These are phyloP conservation scores for Calonectria crousiana DNA, from an alignment of 2,329 filamentous ascomycete species.

Conservation along the genomic window DNA sequence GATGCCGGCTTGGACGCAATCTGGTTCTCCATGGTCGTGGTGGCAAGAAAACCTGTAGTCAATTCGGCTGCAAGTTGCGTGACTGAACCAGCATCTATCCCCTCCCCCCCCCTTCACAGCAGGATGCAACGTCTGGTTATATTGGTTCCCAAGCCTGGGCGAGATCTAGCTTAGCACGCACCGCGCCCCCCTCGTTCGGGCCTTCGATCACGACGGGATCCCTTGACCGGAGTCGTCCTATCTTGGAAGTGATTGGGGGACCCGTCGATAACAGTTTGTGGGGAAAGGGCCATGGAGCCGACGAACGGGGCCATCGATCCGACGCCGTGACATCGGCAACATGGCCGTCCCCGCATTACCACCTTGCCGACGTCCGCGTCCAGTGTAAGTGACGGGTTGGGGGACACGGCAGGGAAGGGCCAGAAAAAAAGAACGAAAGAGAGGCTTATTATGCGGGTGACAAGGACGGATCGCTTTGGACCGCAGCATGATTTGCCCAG, in stretches of 20 bases:
- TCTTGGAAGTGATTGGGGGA: slow-evolving; percentile 12
- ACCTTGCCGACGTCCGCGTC: slow-evolving; percentile 15
- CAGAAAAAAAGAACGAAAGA: neutral
- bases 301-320: slow-evolving; percentile 24
- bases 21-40: neutral
- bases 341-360: slow-evolving; percentile 12
- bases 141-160: slow-evolving; percentile 8
- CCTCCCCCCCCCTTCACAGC: neutral
- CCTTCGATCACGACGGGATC: slow-evolving; percentile 6
- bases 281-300: slow-evolving; percentile 25
- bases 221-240: neutral
- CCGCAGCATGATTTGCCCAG: neutral
- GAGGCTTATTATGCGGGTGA: neutral
- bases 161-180: neutral
- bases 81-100: neutral
- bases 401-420: neutral
- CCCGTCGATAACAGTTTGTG: slow-evolving; percentile 21
- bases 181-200: neutral
- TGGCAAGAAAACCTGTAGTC: neutral
- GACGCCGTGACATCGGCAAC: slow-evolving; percentile 20
- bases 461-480: neutral
- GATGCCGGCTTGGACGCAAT: slow-evolving; percentile 17
- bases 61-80: neutral
- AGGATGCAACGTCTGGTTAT: slow-evolving; percentile 23
- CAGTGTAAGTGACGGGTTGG: slow-evolving; percentile 13